phyloP scores from a whole-genome alignment of 2,329 filamentous ascomycete genomes.

The Fusarium liriodendri region DNA sequence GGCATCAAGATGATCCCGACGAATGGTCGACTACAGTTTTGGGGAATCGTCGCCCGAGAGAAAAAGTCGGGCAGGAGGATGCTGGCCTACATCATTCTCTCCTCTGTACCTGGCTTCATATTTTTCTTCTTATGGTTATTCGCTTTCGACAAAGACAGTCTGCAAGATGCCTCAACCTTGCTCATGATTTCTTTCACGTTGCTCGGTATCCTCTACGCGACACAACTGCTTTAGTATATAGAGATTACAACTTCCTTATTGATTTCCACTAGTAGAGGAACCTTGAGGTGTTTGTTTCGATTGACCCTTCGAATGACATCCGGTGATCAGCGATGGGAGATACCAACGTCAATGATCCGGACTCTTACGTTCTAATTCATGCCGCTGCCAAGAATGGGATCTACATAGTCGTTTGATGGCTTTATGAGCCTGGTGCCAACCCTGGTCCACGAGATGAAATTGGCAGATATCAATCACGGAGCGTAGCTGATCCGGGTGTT shows the following conservation, averaged over 20 bases:
- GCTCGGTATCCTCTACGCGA: background rate
- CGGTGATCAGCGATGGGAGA: background rate
- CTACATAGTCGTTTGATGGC: too few relatives aligned
- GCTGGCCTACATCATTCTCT: background rate
- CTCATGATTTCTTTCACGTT: background rate
- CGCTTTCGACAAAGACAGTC: background rate
- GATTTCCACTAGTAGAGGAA: background rate
- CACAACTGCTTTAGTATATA: background rate
- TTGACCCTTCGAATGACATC: background rate
- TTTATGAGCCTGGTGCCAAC: too few relatives aligned
- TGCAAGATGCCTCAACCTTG: background rate
- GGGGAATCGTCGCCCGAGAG: background rate
- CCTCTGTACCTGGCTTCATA: rapidly evolving
- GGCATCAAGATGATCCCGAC: too few relatives aligned
- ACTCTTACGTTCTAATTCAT: too few relatives aligned
- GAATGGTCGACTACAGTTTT: background rate
- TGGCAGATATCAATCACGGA: too few relatives aligned
- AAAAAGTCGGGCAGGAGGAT: background rate
- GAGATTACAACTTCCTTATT: rapidly evolving
- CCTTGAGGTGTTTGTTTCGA: background rate
- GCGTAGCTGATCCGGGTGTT: too few relatives aligned
- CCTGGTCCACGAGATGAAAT: too few relatives aligned
- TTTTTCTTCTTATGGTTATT: background rate
- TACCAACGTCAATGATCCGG: background rate
- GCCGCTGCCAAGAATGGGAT: too few relatives aligned